A percentile compares a stretch with the other conserved stretches of the same genome.
Evolutionary conservation across 208 protist species (phyloP).

Genomic region (Acanthamoeba sp.): DNA sequence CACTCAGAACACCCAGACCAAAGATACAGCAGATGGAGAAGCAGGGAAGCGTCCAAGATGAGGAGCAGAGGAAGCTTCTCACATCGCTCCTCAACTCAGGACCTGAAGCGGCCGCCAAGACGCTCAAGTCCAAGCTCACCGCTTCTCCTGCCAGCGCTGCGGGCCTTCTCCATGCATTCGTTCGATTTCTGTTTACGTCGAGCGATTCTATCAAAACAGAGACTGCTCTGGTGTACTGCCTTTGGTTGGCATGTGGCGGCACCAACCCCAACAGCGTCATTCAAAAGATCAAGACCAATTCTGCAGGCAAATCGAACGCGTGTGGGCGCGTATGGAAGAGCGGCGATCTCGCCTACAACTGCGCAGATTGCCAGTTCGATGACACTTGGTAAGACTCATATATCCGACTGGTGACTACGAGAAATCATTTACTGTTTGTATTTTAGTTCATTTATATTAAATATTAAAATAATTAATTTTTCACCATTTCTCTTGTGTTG

Average conservation of each 20-base stretch:
- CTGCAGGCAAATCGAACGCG: slow-evolving; percentile 61
- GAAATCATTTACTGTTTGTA: neutral
- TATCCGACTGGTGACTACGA: neutral
- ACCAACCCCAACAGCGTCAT: slow-evolving; percentile 47
- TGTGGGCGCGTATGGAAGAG: slow-evolving; percentile 58
- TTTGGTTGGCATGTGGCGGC: slow-evolving; percentile 21
- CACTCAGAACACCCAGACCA: neutral
- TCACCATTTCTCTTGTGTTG: neutral
- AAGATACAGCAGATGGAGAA: neutral
- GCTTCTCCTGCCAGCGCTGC: neutral
- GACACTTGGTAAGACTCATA: slow-evolving; percentile 7
- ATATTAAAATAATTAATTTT: neutral
- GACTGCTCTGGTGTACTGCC: slow-evolving; percentile 60
- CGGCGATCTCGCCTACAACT: slow-evolving; percentile 71
- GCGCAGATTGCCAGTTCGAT: slow-evolving; percentile 41
- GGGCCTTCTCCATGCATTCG: neutral
- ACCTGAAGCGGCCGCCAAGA: slow-evolving; percentile 35
- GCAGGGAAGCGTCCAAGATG: neutral
- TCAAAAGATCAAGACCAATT: slow-evolving; percentile 49
- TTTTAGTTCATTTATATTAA: neutral
- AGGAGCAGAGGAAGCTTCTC: neutral
- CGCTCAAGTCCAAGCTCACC: slow-evolving; percentile 41
- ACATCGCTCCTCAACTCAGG: neutral
- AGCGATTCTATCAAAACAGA: slow-evolving; percentile 7
- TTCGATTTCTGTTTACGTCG: slow-evolving; percentile 14